phyloP scores from a whole-genome alignment of 345 rosid species.

The Camelina laxa region DNA sequence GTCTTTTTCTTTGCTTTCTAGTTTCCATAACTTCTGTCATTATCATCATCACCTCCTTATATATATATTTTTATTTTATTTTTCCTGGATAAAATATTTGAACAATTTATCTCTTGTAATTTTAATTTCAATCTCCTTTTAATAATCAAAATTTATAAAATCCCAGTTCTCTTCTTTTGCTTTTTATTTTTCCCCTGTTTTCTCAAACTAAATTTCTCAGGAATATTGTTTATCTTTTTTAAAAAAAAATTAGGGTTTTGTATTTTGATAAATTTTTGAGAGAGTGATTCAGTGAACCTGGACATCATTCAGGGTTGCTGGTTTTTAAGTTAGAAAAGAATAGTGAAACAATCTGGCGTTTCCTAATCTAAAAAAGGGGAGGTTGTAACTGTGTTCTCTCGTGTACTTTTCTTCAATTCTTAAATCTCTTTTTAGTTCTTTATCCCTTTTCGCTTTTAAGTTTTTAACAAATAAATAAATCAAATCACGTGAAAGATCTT shows the following conservation, averaged over 20 bases:
- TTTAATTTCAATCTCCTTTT: not conserved
- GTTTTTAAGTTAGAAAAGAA: constrained; percentile 11
- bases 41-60: constrained; percentile 42
- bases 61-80: not conserved
- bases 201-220: not conserved
- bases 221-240: not conserved
- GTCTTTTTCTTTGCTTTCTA: not conserved
- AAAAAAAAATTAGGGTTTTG: not conserved
- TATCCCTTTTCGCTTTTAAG: constrained; percentile 11
- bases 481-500: constrained; percentile 29
- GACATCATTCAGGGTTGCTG: constrained; percentile 21
- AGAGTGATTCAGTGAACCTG: constrained; percentile 31
- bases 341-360: constrained; percentile 30
- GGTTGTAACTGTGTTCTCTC: constrained; percentile 36
- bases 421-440: constrained; percentile 19
- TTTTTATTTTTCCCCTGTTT: not conserved
- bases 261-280: not conserved
- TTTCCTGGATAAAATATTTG: constrained; percentile 1
- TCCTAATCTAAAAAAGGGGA: constrained; percentile 1
- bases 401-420: constrained; percentile 14
- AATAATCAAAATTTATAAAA: not conserved
- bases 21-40: constrained; percentile 31
- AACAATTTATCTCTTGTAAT: constrained; percentile 1
- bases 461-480: not conserved
- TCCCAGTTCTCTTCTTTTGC: not conserved